A percentile compares a stretch with the other conserved stretches of the same genome.
phyloP scores from a whole-genome alignment of 1,139 yeast genomes.

The Candida frijolesensis region DNA sequence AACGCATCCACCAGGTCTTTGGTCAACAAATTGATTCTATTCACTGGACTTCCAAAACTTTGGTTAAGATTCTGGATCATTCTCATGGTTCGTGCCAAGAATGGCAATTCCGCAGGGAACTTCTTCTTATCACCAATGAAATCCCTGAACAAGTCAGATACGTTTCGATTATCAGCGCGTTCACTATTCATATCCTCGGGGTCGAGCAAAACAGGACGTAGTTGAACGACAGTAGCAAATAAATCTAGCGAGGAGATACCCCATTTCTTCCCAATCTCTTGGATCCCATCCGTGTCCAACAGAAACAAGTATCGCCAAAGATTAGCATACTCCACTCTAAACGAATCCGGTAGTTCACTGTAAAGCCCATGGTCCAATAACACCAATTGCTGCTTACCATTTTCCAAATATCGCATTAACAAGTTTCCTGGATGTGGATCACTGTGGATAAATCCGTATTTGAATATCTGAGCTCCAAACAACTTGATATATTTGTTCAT shows the following conservation, averaged over 20 bases:
- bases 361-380: conserved; percentile 78
- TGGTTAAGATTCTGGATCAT: conserved; percentile 73
- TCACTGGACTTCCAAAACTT: conserved; percentile 70
- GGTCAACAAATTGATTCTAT: conserved; percentile 66
- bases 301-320: conserved; percentile 68
- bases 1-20: conserved; percentile 47
- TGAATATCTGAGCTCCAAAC: conserved; percentile 69
- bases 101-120: conserved; percentile 68
- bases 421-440: conserved; percentile 87
- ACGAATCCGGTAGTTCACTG: conserved; percentile 51
- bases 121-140: conserved; percentile 64
- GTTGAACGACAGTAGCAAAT: conserved; percentile 60
- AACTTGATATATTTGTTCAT: conserved; percentile 57
- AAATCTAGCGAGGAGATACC: conserved; percentile 71
- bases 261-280: conserved; percentile 57
- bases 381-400: conserved; percentile 59
- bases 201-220: conserved; percentile 43
- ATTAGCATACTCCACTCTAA: conserved; percentile 57
- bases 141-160: conserved; percentile 26
- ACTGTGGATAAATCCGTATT: conserved; percentile 76
- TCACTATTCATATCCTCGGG: conserved; percentile 11
- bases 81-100: conserved; percentile 70
- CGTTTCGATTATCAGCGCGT: conserved; percentile 15
- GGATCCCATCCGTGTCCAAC: conserved; percentile 51
- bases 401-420: conserved; percentile 46